Evolutionary conservation across 1,139 yeast genomes (phyloP).

Genomic region (Yamadazyma dushanensis): DNA sequence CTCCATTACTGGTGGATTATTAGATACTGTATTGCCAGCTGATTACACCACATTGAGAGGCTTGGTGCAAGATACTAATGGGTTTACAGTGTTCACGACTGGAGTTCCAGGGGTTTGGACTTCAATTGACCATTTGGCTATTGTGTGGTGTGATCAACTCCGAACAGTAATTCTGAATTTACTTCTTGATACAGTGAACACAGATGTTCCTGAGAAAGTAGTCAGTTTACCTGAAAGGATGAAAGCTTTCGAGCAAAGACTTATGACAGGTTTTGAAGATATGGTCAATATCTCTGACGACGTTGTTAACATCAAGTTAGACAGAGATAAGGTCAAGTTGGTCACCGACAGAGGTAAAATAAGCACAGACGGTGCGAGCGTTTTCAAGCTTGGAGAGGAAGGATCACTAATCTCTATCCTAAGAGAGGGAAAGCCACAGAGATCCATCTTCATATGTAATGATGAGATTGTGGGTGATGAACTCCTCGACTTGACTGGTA

Average conservation of each 20-base stretch:
- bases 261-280: slow-evolving; percentile 30
- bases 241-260: slow-evolving; percentile 47
- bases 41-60: slow-evolving; percentile 83
- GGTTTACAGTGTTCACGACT: slow-evolving; percentile 80
- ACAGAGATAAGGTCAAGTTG: slow-evolving; percentile 1
- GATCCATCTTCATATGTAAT: slow-evolving; percentile 6
- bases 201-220: slow-evolving; percentile 43
- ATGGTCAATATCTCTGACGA: neutral
- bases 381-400: neutral
- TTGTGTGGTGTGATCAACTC: slow-evolving; percentile 95
- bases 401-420: neutral
- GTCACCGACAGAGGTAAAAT: slow-evolving; percentile 2
- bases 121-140: slow-evolving; percentile 91
- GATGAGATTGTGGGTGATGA: slow-evolving; percentile 4
- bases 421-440: neutral
- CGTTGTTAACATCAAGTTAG: slow-evolving; percentile 2
- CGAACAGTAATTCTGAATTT: slow-evolving; percentile 62
- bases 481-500: slow-evolving; percentile 22
- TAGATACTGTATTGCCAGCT: slow-evolving; percentile 85
- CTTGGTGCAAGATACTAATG: slow-evolving; percentile 69
- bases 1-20: slow-evolving; percentile 90
- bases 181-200: slow-evolving; percentile 61
- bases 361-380: neutral
- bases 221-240: slow-evolving; percentile 55
- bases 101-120: slow-evolving; percentile 94